Evolutionary conservation across 2,329 filamentous ascomycete species (phyloP).

Genomic region (Amesomyces nigricolor): DNA sequence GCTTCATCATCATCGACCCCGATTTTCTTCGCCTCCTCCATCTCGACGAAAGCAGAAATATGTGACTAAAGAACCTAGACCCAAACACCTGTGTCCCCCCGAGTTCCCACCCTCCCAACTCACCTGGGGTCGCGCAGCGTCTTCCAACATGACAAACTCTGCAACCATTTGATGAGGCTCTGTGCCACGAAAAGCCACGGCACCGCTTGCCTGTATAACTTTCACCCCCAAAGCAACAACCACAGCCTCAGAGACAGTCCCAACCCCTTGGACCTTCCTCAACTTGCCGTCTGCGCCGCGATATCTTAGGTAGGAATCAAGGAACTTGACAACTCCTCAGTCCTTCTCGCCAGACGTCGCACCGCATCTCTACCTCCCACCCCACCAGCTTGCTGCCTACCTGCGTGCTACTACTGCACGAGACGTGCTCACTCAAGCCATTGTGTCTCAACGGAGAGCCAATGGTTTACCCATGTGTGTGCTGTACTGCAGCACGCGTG

Average conservation of each 20-base stretch:
- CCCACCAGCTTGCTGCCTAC: not conserved
- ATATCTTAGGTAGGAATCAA: not conserved
- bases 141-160: no score
- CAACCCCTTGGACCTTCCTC: not conserved
- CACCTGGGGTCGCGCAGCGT: no score
- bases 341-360: not conserved
- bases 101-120: no score
- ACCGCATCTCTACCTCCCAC: constrained; percentile 1
- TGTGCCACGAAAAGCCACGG: not conserved
- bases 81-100: no score
- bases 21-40: no score
- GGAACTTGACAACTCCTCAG: not conserved
- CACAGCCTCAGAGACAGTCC: not conserved
- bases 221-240: not conserved
- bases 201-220: not conserved
- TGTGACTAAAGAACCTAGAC: no score
- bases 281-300: not conserved
- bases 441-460: constrained; percentile 1
- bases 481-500: not conserved
- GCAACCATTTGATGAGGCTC: not conserved
- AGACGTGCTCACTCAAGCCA: no score
- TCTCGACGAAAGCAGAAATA: no score
- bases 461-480: constrained; percentile 10
- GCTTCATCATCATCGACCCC: no score
- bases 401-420: no score